These are phyloP conservation scores for Dendrobium officinale DNA, from an alignment of 106 monocot species.

Conservation along the genomic window DNA sequence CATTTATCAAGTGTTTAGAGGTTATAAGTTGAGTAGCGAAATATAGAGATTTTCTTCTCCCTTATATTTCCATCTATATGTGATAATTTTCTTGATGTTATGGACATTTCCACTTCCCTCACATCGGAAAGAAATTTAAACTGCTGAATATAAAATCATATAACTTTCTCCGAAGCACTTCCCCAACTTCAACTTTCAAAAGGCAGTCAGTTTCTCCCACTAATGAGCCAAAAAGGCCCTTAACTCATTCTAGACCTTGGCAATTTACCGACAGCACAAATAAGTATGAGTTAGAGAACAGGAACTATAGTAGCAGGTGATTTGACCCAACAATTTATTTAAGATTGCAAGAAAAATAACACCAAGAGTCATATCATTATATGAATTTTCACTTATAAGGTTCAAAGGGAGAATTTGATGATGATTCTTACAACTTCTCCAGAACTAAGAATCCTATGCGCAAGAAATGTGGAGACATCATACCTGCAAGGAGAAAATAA, in stretches of 20 bases:
- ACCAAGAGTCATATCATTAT: background rate
- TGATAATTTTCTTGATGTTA: background rate
- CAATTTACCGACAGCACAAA: background rate
- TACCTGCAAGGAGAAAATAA: conserved; percentile 37
- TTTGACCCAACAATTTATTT: background rate
- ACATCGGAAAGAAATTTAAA: too few species aligned
- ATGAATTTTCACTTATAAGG: background rate
- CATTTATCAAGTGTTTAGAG: background rate
- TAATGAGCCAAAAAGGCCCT: background rate
- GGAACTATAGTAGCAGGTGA: background rate
- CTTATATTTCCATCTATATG: background rate
- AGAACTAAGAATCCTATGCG: conserved; percentile 29
- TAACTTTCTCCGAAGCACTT: background rate
- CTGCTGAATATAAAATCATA: background rate
- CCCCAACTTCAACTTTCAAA: background rate
- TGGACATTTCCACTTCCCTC: too few species aligned
- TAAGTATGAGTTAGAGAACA: background rate
- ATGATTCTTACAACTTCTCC: conserved; percentile 40
- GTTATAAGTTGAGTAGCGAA: background rate
- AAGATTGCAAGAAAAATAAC: background rate
- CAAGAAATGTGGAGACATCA: conserved; percentile 46
- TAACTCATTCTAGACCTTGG: background rate
- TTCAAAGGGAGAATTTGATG: background rate
- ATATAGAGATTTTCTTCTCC: background rate
- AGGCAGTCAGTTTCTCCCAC: background rate